These are phyloP conservation scores for Ciborinia camelliae DNA, from an alignment of 2,329 filamentous ascomycete species.

Conservation along the genomic window DNA sequence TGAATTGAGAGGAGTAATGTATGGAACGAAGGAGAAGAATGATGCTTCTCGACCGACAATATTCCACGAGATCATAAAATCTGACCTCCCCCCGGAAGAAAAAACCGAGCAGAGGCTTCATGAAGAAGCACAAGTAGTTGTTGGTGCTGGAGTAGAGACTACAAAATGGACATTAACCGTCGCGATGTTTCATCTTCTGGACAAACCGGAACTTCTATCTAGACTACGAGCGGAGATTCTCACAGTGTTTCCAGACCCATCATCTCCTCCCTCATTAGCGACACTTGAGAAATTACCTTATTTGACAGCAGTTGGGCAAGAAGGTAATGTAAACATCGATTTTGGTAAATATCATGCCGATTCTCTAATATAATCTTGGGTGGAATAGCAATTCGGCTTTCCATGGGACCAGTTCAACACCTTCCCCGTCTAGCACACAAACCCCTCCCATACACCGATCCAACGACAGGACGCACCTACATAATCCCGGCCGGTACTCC, in stretches of 20 bases:
- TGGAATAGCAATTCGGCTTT: slow-evolving; percentile 32
- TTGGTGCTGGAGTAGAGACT: slow-evolving; percentile 41
- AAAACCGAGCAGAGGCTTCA: slow-evolving; percentile 37
- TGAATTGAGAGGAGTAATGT: slow-evolving; percentile 9
- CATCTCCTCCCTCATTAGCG: slow-evolving; percentile 22
- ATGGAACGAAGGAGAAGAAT: slow-evolving; percentile 1
- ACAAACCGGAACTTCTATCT: slow-evolving; percentile 35
- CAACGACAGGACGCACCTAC: slow-evolving; percentile 20
- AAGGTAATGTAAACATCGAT: slow-evolving; percentile 26
- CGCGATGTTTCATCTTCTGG: slow-evolving; percentile 40
- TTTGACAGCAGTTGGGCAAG: slow-evolving; percentile 37
- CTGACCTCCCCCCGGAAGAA: slow-evolving; percentile 38
- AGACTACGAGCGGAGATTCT: slow-evolving; percentile 40
- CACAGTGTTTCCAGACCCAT: slow-evolving; percentile 5
- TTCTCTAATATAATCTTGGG: background rate
- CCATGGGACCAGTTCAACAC: slow-evolving; percentile 35
- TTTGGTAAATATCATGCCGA: background rate
- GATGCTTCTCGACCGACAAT: slow-evolving; percentile 27
- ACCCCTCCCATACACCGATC: slow-evolving; percentile 22
- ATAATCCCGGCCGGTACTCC: slow-evolving; percentile 37
- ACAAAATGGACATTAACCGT: slow-evolving; percentile 38
- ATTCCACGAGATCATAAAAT: slow-evolving; percentile 28
- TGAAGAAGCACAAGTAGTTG: slow-evolving; percentile 37
- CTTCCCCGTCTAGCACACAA: slow-evolving; percentile 32
- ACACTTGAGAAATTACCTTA: slow-evolving; percentile 36